Base-by-base conservation (phyloP, 257 asterid genomes). In the Nyctanthes arbortristis region DNA sequence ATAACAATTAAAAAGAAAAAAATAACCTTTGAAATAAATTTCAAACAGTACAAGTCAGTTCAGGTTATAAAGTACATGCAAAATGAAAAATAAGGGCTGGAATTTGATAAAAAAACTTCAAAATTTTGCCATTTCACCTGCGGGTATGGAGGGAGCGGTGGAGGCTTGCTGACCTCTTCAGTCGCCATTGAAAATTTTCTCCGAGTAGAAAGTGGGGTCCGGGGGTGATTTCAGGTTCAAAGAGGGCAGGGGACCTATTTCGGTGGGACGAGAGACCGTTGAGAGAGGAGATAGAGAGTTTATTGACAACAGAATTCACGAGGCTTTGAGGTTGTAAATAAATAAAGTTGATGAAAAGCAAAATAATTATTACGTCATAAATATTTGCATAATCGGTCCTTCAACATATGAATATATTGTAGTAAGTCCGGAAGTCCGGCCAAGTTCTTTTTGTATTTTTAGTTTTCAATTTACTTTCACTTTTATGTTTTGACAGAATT, bases 101-200 rank as follows among this genome's bases (percentile, higher is more conserved):
- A 58, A 36, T 29, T 28, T 5, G 12, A 6, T 22, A n/a, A 30
- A 28, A 35, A 43, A 63, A 0, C 31, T 54, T 9, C 2, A n/a
- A n/a, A 5, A 7, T 27, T 36, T 36, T 12, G 0, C 8, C 14
- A 29, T 16, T 67, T 52, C 61, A 90, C 97, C 93, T 88, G 87
- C 16, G 93, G 93, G 80, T 88, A 90, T 32, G 89, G 78, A 67
- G 92, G 93, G 40, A 78, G 82, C 10, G 90, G 72, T 62, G 94
- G 78, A 69, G 82, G 80, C 65, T 60, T 80, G 76, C 45, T 75
- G 79, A 72, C 59, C 67, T 78, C 89, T 64, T 84, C 84, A 69
- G 91, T 83, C 66, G 96, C 93, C 97, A 90, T 88, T 72, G 81
- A 78, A 73, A 49, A 6, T 20, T 49, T 49, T 22, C 61, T 34